These are phyloP conservation scores for Geranomyces michiganensis DNA, from an alignment of 192 early-diverging fungal species.

Conservation along the genomic window DNA sequence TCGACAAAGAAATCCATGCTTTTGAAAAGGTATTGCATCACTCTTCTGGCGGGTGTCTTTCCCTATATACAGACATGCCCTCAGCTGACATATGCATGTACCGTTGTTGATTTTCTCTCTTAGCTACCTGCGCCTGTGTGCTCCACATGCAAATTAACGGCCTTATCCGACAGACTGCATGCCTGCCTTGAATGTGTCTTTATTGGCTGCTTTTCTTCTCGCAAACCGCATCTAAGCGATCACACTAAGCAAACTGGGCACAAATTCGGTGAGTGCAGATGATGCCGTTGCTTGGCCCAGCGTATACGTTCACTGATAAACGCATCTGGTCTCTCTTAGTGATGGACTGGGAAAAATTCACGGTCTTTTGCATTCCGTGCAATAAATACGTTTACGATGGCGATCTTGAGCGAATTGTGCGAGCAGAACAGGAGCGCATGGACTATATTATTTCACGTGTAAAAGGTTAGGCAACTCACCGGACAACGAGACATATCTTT, in stretches of 20 bases:
- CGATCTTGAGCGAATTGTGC: conserved; percentile 61
- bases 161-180: conserved; percentile 64
- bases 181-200: conserved; percentile 82
- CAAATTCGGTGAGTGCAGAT: conserved; percentile 52
- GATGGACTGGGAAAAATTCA: conserved; percentile 72
- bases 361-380: conserved; percentile 75
- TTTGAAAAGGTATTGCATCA: conserved; percentile 35
- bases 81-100: no score
- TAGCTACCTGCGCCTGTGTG: conserved; percentile 39
- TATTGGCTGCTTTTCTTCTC: conserved; percentile 66
- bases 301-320: no score
- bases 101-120: background rate
- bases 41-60: no score
- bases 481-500: conserved; percentile 13
- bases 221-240: conserved; percentile 53
- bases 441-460: conserved; percentile 51
- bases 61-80: no score
- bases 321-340: conserved; percentile 53
- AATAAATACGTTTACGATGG: conserved; percentile 84
- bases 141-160: conserved; percentile 28
- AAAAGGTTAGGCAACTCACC: conserved; percentile 37
- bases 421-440: conserved; percentile 44
- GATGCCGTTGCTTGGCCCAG: no score
- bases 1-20: conserved; percentile 38
- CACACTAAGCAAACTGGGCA: conserved; percentile 58